Evolutionary conservation across 2,329 filamentous ascomycete genomes (phyloP).

Genomic region (Botrytis fragariae): DNA sequence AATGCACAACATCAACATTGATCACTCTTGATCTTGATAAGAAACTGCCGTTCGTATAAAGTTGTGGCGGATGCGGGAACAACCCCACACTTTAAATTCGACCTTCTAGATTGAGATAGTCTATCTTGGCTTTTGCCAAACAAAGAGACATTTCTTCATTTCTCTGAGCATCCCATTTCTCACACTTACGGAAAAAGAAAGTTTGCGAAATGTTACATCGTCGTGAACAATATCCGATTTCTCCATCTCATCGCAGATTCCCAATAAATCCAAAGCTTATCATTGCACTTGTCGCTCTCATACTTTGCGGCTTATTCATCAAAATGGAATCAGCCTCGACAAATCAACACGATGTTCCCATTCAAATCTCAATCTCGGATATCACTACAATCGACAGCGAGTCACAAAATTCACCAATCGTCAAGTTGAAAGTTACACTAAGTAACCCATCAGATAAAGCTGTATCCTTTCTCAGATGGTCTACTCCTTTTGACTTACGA

Average conservation of each 20-base stretch:
- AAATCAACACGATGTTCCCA: neutral
- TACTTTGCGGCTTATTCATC: neutral
- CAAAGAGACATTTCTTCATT: neutral
- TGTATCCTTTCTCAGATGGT: slow-evolving; percentile 42
- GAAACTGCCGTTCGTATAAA: slow-evolving; percentile 1
- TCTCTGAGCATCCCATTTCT: neutral
- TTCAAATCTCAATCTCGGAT: slow-evolving; percentile 4
- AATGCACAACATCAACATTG: neutral
- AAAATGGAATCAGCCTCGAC: slow-evolving; percentile 2
- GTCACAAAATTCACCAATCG: neutral
- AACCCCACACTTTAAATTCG: neutral
- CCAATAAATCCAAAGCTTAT: neutral
- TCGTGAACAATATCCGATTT: neutral
- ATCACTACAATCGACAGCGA: neutral
- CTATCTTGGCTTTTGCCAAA: neutral
- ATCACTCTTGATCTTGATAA: neutral
- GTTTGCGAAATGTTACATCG: neutral
- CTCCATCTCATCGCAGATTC: neutral
- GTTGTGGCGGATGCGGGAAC: neutral
- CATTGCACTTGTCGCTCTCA: neutral
- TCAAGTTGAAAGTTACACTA: slow-evolving; percentile 23
- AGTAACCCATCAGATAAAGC: slow-evolving; percentile 34
- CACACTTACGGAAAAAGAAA: neutral
- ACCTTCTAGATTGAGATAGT: slow-evolving; percentile 14
- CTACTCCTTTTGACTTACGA: slow-evolving; percentile 39